phyloP scores from a whole-genome alignment of 352 stramenopile species.

The Pythium myriotylum region DNA sequence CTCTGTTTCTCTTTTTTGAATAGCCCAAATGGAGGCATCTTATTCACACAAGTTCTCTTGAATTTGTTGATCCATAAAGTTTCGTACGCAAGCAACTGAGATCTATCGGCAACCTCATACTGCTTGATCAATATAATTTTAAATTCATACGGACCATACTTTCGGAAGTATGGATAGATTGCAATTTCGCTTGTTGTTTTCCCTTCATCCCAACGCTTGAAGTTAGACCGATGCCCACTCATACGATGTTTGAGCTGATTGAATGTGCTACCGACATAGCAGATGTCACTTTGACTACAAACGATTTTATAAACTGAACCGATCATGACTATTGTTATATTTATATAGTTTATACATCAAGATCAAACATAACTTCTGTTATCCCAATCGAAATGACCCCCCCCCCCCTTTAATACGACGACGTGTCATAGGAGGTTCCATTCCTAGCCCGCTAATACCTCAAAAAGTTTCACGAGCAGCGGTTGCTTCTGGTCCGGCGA shows the following conservation, averaged over 20 bases:
- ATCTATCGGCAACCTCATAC: conserved; percentile 27
- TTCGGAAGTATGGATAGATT: conserved; percentile 31
- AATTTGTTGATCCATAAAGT: conserved; percentile 30
- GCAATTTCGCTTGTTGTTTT: conserved; percentile 28
- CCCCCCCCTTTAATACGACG: conserved; percentile 13
- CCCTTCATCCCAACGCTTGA: conserved; percentile 24
- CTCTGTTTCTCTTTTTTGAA: conserved; percentile 20
- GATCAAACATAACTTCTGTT: conserved; percentile 28
- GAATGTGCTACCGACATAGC: conserved; percentile 27
- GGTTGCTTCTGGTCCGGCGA: no score
- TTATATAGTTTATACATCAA: conserved; percentile 28
- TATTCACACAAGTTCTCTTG: conserved; percentile 32
- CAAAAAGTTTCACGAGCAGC: conserved; percentile 9
- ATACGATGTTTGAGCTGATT: conserved; percentile 29
- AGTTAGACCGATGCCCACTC: conserved; percentile 24
- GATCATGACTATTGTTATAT: conserved; percentile 24
- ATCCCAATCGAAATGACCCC: conserved; percentile 13
- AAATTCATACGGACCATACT: conserved; percentile 27
- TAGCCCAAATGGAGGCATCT: conserved; percentile 25
- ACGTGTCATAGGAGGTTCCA: conserved; percentile 16
- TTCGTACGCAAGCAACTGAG: conserved; percentile 23
- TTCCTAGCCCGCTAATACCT: conserved; percentile 17
- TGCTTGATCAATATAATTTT: conserved; percentile 31
- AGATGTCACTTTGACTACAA: conserved; percentile 29
- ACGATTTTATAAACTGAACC: conserved; percentile 32